Evolutionary conservation across 2,329 filamentous ascomycete species (phyloP), one percentile per base, ranked within the genome.

Genomic region (Grosmannia penicillata): DNA sequence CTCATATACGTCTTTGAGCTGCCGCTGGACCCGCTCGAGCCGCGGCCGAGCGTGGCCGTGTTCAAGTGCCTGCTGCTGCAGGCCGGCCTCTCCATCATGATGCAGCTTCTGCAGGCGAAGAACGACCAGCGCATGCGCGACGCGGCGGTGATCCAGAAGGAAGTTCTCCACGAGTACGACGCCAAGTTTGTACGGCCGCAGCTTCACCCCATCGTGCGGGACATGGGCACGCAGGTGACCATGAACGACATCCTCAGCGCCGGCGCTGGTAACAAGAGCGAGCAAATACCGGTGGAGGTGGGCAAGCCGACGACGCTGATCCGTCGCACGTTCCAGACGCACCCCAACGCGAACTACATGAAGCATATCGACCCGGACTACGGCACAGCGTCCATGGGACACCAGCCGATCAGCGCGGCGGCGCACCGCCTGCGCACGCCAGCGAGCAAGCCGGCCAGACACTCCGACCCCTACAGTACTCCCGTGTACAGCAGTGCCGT

Each of bases 121-220:
- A 96, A 89, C 57, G 69, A 73, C 4, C 87, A 89, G 54, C 87
- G 96, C 55, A 75, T 74, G 43, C 93, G 86, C 54, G 91, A 98
- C 56, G 75, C 74, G 2, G 69, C 77, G 3, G 70, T 95, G 33
- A 81, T 98, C 42, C 85, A 93, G 48, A 85, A 81, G 49, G 83
- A 96, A 58, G 89, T 96, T 6, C 69, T 96, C 59, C 79, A 86
- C 54, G 91, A 98, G 59, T 98, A 98, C 54, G 85, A 96, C 54
- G 83, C 76, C 48, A 98, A 98, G 61, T 95, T 81, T 52, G 91
- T 98, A 1, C 85, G 93, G 51, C 91, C 91, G 3, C 72, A 78
- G 10, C 72, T 93, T n/a, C 82, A 93, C 49, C 82, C 81, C 8
- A 66, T 82, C 6, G 82, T 93, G 47, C 61, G 72, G 38, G 70